Evolutionary conservation across 2,329 filamentous ascomycete species (phyloP).

Genomic region (Ophiosphaerella korrae): DNA sequence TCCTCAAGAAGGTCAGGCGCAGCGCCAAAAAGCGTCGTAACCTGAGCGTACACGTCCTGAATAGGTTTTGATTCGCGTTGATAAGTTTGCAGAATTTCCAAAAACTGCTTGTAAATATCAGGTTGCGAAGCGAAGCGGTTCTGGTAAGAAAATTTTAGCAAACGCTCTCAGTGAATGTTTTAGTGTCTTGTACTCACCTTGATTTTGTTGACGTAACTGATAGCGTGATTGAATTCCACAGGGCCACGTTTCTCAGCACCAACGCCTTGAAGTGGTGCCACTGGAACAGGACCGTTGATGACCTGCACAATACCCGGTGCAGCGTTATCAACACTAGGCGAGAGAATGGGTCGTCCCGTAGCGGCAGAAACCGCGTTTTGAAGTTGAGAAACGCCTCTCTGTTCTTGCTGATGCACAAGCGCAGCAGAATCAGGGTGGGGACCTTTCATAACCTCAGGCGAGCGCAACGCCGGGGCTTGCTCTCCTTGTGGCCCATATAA

Average conservation of each 20-base stretch:
- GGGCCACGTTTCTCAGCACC: conserved; percentile 80
- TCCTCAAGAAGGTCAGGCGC: conserved; percentile 95
- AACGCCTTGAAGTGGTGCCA: conserved; percentile 60
- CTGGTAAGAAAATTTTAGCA: conserved; percentile 52
- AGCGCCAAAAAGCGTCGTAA: conserved; percentile 89
- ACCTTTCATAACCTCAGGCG: conserved; percentile 43
- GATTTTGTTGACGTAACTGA: conserved; percentile 99
- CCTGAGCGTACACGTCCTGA: conserved; percentile 96
- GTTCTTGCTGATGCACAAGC: conserved; percentile 65
- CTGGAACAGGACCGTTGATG: conserved; percentile 65
- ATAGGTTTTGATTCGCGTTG: conserved; percentile 98
- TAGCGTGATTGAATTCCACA: conserved; percentile 98
- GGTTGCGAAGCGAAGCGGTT: conserved; percentile 96
- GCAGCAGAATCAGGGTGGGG: conserved; percentile 50
- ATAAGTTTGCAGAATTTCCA: conserved; percentile 97
- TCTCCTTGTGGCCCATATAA: conserved; percentile 44
- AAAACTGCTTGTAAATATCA: conserved; percentile 98
- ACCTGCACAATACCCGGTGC: conserved; percentile 61
- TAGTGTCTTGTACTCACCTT: conserved; percentile 68
- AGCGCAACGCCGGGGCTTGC: conserved; percentile 40
- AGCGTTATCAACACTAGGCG: conserved; percentile 52
- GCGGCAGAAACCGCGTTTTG: conserved; percentile 68
- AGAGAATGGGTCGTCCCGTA: conserved; percentile 59
- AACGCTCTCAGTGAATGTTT: background rate
- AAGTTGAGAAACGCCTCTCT: conserved; percentile 68